Percentiles rank a stretch among this genome's conserved stretches.
phyloP scores from a whole-genome alignment of 352 stramenopile genomes.

The Phytophthora hibernalis region DNA sequence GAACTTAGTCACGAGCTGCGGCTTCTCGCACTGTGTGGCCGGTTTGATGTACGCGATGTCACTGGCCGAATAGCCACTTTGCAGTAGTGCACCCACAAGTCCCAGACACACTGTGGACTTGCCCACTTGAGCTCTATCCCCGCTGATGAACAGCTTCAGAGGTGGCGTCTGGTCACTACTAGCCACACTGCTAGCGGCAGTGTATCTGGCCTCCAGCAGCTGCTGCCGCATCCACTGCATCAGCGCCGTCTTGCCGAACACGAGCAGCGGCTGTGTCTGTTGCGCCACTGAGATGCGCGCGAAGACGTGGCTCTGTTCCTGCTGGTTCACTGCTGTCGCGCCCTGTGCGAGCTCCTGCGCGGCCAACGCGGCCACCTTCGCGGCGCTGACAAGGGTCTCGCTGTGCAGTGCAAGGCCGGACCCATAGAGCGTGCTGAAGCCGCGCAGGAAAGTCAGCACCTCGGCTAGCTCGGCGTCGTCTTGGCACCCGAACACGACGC shows the following conservation, averaged over 20 bases:
- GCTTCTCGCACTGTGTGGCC: conserved; percentile 96
- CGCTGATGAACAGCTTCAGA: conserved; percentile 77
- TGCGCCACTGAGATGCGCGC: conserved; percentile 37
- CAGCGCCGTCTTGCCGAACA: conserved; percentile 39
- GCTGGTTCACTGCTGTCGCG: background rate
- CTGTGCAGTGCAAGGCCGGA: conserved; percentile 49
- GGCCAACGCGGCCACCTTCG: conserved; percentile 23
- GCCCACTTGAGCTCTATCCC: conserved; percentile 91
- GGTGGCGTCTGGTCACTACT: conserved; percentile 4
- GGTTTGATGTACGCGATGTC: conserved; percentile 99
- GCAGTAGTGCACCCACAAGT: conserved; percentile 91
- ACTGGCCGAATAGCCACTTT: conserved; percentile 57
- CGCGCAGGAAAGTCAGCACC: conserved; percentile 51
- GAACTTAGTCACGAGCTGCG: conserved; percentile 94
- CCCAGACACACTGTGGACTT: conserved; percentile 97
- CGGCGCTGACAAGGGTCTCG: conserved; percentile 18
- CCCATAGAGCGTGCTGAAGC: conserved; percentile 64
- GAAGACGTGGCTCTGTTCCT: conserved; percentile 21
- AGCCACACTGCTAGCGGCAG: background rate
- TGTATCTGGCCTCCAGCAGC: conserved; percentile 45
- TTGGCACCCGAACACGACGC: conserved; percentile 42
- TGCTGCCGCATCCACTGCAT: conserved; percentile 45
- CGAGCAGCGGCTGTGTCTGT: conserved; percentile 29
- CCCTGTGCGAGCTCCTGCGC: conserved; percentile 21
- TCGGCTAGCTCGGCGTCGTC: conserved; percentile 36